These are phyloP conservation scores for Fusarium decemcellulare DNA, from an alignment of 2,329 filamentous ascomycete species.

Conservation along the genomic window DNA sequence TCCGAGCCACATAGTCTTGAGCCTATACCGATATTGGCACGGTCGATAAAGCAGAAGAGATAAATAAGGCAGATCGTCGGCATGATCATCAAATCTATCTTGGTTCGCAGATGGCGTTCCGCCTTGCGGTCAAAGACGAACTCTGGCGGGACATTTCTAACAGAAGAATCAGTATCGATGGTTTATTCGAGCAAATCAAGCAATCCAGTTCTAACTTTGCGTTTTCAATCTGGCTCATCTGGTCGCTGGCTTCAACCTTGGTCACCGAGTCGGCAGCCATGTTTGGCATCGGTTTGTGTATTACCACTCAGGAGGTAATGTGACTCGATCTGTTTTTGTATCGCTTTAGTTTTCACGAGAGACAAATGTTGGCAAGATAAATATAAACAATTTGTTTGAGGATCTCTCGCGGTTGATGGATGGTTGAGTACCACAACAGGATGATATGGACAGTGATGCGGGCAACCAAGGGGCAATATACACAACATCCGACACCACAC, in stretches of 20 bases:
- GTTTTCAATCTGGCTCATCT: conserved; percentile 5
- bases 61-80: conserved; percentile 31
- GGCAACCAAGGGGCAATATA: background rate
- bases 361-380: background rate
- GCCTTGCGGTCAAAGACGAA: conserved; percentile 4
- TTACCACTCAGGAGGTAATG: background rate
- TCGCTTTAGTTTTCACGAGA: background rate
- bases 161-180: background rate
- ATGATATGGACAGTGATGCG: background rate
- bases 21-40: conserved; percentile 76
- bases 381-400: too few species aligned
- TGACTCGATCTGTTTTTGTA: background rate
- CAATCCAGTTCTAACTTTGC: background rate
- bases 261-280: conserved; percentile 6
- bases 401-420: too few species aligned
- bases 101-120: conserved; percentile 9
- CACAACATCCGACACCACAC: background rate
- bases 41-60: conserved; percentile 77
- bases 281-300: background rate
- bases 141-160: background rate
- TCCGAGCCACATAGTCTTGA: background rate
- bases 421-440: too few species aligned
- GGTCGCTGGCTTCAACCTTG: conserved; percentile 3
- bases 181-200: background rate
- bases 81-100: conserved; percentile 12